These are phyloP conservation scores for Rutstroemia sp. DNA, from an alignment of 2,329 filamentous ascomycete genomes.

Conservation along the genomic window DNA sequence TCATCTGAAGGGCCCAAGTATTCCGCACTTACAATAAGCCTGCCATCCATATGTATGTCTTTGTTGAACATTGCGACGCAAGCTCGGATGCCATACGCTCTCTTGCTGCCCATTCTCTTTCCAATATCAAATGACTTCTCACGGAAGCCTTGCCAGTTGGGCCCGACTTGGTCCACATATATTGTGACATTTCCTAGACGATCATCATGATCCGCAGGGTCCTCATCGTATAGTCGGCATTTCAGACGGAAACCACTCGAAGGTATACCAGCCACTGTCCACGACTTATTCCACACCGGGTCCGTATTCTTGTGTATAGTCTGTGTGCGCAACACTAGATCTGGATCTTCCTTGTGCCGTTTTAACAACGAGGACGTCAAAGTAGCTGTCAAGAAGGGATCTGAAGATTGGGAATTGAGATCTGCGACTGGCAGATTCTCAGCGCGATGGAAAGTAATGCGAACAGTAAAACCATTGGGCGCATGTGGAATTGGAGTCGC, in stretches of 20 bases:
- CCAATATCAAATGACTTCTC: conserved; percentile 62
- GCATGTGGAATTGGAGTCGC: conserved; percentile 66
- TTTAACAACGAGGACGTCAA: conserved; percentile 58
- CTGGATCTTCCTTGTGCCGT: conserved; percentile 80
- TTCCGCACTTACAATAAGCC: conserved; percentile 65
- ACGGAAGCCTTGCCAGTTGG: conserved; percentile 61
- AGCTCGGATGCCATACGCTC: conserved; percentile 70
- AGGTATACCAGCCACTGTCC: conserved; percentile 84
- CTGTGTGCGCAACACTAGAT: conserved; percentile 64
- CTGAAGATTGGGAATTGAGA: conserved; percentile 67
- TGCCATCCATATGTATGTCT: conserved; percentile 59
- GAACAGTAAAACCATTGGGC: conserved; percentile 74
- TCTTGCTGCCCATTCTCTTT: conserved; percentile 80
- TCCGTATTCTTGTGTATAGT: conserved; percentile 67
- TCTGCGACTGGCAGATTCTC: conserved; percentile 78
- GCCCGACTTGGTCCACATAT: conserved; percentile 49
- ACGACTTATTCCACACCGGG: conserved; percentile 76
- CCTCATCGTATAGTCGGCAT: conserved; percentile 83
- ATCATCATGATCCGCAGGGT: conserved; percentile 79
- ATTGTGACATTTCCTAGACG: conserved; percentile 80
- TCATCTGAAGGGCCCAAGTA: conserved; percentile 69
- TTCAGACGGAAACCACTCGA: conserved; percentile 75
- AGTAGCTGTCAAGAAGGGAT: conserved; percentile 77
- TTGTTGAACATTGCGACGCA: conserved; percentile 55
- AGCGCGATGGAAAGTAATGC: conserved; percentile 77